Evolutionary conservation across 768 basidiomycete species (phyloP).

Genomic region (Cystobasidium onofrii): DNA sequence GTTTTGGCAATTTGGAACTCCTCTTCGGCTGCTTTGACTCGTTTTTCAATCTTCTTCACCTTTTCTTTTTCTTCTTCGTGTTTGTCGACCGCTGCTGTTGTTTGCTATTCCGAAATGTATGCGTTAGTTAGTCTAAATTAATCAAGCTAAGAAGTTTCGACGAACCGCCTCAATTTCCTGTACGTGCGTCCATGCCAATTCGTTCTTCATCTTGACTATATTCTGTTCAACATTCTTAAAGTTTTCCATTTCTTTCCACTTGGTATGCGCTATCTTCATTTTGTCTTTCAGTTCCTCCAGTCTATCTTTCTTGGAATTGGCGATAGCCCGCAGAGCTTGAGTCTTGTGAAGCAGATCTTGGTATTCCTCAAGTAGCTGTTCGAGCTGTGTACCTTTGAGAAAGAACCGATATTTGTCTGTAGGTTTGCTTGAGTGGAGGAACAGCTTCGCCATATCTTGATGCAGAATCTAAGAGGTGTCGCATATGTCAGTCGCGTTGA

Average conservation of each 20-base stretch:
- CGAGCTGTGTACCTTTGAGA: slow-evolving; percentile 82
- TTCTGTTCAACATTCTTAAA: slow-evolving; percentile 55
- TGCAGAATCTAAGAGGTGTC: slow-evolving; percentile 58
- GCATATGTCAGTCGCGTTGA: background rate
- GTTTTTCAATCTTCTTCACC: slow-evolving; percentile 32
- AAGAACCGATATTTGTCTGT: slow-evolving; percentile 95
- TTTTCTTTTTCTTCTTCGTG: slow-evolving; percentile 52
- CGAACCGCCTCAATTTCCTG: slow-evolving; percentile 49
- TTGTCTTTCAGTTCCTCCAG: slow-evolving; percentile 67
- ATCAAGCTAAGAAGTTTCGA: background rate
- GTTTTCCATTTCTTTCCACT: slow-evolving; percentile 62
- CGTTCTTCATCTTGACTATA: slow-evolving; percentile 41
- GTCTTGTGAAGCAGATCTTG: slow-evolving; percentile 66
- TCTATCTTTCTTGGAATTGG: slow-evolving; percentile 63
- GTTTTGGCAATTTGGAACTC: slow-evolving; percentile 20
- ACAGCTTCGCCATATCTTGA: slow-evolving; percentile 65
- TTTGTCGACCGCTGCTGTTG: slow-evolving; percentile 40
- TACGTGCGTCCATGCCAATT: slow-evolving; percentile 37
- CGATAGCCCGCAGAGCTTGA: slow-evolving; percentile 57
- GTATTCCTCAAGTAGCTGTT: slow-evolving; percentile 80
- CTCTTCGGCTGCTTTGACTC: slow-evolving; percentile 49
- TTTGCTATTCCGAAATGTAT: background rate
- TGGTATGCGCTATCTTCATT: slow-evolving; percentile 65
- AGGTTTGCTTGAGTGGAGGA: slow-evolving; percentile 71
- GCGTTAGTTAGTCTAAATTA: background rate